Evolutionary conservation across 257 asterid species (phyloP).

Genomic region (Eustoma russellianum): DNA sequence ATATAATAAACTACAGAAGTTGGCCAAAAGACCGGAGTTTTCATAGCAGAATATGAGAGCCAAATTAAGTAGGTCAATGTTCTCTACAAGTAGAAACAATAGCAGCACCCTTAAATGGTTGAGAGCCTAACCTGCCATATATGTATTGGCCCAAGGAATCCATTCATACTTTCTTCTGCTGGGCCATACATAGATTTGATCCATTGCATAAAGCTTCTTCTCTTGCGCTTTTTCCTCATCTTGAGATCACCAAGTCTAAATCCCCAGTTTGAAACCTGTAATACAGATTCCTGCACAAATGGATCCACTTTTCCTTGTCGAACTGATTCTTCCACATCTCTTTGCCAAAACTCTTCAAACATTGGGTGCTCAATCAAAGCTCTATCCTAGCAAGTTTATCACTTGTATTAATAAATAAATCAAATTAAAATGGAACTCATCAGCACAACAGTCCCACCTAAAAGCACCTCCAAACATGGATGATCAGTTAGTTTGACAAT

Average conservation of each 20-base stretch:
- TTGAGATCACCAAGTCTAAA: conserved; percentile 75
- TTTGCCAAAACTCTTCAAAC: conserved; percentile 70
- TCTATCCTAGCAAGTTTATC: conserved; percentile 48
- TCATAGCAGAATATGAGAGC: no score
- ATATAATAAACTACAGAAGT: no score
- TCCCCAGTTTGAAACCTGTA: conserved; percentile 88
- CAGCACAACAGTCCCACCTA: conserved; percentile 4
- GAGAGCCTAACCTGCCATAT: conserved; percentile 77
- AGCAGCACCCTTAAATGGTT: no score
- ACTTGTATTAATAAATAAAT: conserved; percentile 17
- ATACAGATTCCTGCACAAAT: conserved; percentile 76
- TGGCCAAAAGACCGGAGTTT: no score
- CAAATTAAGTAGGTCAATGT: no score
- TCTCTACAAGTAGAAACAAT: no score
- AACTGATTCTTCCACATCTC: conserved; percentile 87
- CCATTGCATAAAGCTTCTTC: conserved; percentile 56
- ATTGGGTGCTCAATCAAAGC: conserved; percentile 42
- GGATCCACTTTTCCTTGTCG: conserved; percentile 62
- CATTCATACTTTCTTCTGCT: conserved; percentile 42
- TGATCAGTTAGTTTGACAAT: neutral
- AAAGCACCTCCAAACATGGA: neutral
- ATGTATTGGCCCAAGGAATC: conserved; percentile 87
- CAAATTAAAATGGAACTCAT: conserved; percentile 5
- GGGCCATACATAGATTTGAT: conserved; percentile 54
- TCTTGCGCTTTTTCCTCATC: conserved; percentile 34